These are phyloP conservation scores for Amanita inopinata DNA, from an alignment of 768 basidiomycete genomes.

Conservation along the genomic window DNA sequence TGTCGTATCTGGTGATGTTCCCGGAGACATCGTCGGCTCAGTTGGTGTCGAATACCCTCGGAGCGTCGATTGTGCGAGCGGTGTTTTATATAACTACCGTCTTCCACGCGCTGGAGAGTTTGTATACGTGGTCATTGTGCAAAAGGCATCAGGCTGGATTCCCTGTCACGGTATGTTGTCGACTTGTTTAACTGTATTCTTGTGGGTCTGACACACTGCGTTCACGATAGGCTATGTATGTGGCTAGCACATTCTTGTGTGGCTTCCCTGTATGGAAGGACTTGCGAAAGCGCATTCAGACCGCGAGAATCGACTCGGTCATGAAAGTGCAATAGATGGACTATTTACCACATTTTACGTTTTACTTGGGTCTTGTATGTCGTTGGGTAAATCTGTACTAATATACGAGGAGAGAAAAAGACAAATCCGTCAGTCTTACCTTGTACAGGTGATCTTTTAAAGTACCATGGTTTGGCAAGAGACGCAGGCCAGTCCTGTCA, in stretches of 20 bases:
- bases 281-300: slow-evolving; percentile 50
- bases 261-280: slow-evolving; percentile 49
- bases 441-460: too few species aligned
- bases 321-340: slow-evolving; percentile 53
- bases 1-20: slow-evolving; percentile 1
- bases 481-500: too few species aligned
- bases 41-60: background rate
- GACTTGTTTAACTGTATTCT: background rate
- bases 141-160: slow-evolving; percentile 39
- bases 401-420: too few species aligned
- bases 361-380: too few species aligned
- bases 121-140: slow-evolving; percentile 40
- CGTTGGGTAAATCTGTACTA: too few species aligned
- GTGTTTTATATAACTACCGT: slow-evolving; percentile 23
- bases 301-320: slow-evolving; percentile 66
- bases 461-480: too few species aligned
- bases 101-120: slow-evolving; percentile 35
- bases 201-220: background rate
- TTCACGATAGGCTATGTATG: slow-evolving; percentile 37
- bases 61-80: slow-evolving; percentile 14
- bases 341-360: too few species aligned
- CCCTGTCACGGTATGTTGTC: slow-evolving; percentile 24
- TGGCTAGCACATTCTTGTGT: slow-evolving; percentile 36
- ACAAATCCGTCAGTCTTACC: too few species aligned
- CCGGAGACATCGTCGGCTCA: background rate